phyloP scores from a whole-genome alignment of 495 filamentous ascomycete species.

The Neurospora pannonica region DNA sequence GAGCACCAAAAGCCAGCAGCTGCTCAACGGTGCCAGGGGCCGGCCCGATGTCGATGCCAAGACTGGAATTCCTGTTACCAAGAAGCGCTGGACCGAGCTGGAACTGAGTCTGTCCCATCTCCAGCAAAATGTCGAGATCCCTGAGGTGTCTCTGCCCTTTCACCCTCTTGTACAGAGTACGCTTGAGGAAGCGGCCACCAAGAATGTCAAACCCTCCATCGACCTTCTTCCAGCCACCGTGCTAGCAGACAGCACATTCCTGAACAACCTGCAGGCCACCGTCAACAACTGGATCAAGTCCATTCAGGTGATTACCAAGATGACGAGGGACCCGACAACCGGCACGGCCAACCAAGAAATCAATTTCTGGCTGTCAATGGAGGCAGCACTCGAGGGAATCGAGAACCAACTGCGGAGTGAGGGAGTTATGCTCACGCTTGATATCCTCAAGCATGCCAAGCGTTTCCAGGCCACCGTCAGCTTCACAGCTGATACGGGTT shows the following conservation, averaged over 20 bases:
- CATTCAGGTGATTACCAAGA: constrained; percentile 93
- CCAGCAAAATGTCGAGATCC: constrained; percentile 97
- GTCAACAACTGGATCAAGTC: constrained; percentile 98
- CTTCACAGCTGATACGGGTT: constrained; percentile 86
- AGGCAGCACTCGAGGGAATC: constrained; percentile 79
- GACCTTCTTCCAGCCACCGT: constrained; percentile 65
- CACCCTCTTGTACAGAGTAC: constrained; percentile 81
- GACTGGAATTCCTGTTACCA: constrained; percentile 90
- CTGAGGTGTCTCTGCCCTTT: constrained; percentile 72
- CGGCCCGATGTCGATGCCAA: constrained; percentile 77
- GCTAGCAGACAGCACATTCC: constrained; percentile 75
- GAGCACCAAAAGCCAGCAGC: constrained; percentile 75
- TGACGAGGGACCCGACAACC: constrained; percentile 77
- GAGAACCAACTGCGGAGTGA: constrained; percentile 79
- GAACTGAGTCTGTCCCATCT: constrained; percentile 82
- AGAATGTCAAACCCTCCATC: constrained; percentile 54
- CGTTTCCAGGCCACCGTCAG: constrained; percentile 93
- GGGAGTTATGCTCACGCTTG: constrained; percentile 84
- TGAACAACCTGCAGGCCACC: constrained; percentile 85
- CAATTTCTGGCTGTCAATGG: constrained; percentile 97
- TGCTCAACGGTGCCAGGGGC: constrained; percentile 50
- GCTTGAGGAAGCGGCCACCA: constrained; percentile 60
- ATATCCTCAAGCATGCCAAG: constrained; percentile 89
- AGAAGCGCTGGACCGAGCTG: constrained; percentile 89
- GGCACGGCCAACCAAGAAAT: constrained; percentile 93